Evolutionary conservation across 441 rosid genomes (phyloP).

Genomic region (Erodium texanum): DNA sequence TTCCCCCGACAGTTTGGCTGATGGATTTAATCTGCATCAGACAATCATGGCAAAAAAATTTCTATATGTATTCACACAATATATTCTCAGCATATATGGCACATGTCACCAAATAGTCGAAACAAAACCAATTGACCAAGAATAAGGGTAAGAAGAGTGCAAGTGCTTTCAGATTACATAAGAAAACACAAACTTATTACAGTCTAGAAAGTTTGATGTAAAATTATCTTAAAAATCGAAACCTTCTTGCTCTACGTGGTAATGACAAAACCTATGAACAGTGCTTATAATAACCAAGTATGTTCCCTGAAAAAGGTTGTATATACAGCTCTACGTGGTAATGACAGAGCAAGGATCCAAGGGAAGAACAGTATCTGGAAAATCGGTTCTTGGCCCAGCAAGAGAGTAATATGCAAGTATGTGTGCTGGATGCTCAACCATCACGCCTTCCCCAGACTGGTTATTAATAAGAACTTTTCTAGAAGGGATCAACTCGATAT

Average conservation of each 20-base stretch:
- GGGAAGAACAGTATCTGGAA: constrained; percentile 57
- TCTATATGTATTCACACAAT: too few species aligned
- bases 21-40: not conserved
- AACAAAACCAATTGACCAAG: not conserved
- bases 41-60: not conserved
- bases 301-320: constrained; percentile 8
- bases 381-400: constrained; percentile 79
- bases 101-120: not conserved
- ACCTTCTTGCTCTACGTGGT: constrained; percentile 20
- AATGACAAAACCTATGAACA: constrained; percentile 27
- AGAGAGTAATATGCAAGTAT: constrained; percentile 87
- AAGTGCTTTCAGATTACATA: constrained; percentile 27
- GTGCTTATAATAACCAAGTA: not conserved
- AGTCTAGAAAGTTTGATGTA: constrained; percentile 12
- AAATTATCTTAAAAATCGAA: constrained; percentile 15
- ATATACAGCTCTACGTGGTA: constrained; percentile 30
- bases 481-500: constrained; percentile 76
- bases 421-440: constrained; percentile 68
- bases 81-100: not conserved
- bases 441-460: constrained; percentile 25
- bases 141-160: constrained; percentile 13
- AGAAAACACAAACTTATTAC: constrained; percentile 33
- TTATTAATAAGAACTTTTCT: constrained; percentile 28
- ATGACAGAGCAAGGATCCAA: constrained; percentile 24
- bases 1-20: too few species aligned